Evolutionary conservation across 768 basidiomycete genomes (phyloP).

Genomic region (Termitomyces bulborhizus): DNA sequence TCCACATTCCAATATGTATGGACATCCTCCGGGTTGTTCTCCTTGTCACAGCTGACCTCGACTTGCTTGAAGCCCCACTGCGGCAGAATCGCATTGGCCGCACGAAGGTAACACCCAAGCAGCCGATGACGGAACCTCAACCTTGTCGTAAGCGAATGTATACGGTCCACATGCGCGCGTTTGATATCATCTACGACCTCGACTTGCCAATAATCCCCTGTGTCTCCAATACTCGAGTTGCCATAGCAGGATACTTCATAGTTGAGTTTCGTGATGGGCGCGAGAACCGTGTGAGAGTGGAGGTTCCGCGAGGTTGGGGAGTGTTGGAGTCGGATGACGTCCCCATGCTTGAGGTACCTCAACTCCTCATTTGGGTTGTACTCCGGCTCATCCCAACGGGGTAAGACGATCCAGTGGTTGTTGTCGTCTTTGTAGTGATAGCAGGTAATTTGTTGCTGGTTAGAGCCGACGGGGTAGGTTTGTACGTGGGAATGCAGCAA

Average conservation of each 20-base stretch:
- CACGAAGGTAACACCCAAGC: slow-evolving; percentile 84
- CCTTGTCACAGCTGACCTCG: slow-evolving; percentile 90
- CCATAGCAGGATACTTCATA: slow-evolving; percentile 95
- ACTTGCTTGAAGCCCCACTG: slow-evolving; percentile 99
- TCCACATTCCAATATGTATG: slow-evolving; percentile 99
- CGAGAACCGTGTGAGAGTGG: slow-evolving; percentile 85
- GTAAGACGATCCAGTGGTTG: slow-evolving; percentile 84
- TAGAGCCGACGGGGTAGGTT: slow-evolving; percentile 85
- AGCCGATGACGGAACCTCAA: slow-evolving; percentile 74
- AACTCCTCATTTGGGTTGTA: slow-evolving; percentile 66
- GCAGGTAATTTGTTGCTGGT: slow-evolving; percentile 96
- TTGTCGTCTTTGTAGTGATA: slow-evolving; percentile 99
- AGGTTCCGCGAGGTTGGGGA: slow-evolving; percentile 81
- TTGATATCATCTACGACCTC: slow-evolving; percentile 91
- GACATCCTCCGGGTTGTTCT: slow-evolving; percentile 70
- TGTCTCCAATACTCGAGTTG: slow-evolving; percentile 82
- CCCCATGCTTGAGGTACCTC: slow-evolving; percentile 67
- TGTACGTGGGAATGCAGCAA: slow-evolving; percentile 97
- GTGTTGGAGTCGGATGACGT: slow-evolving; percentile 79
- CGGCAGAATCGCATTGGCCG: slow-evolving; percentile 83
- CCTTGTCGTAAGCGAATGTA: slow-evolving; percentile 89
- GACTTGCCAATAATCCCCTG: slow-evolving; percentile 86
- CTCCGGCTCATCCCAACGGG: slow-evolving; percentile 69
- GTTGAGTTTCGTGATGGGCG: slow-evolving; percentile 84
- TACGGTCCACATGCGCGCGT: slow-evolving; percentile 45